Conservation (phyloP, 2,329 filamentous ascomycete species). For the Ophiocordyceps robertsii region DNA sequence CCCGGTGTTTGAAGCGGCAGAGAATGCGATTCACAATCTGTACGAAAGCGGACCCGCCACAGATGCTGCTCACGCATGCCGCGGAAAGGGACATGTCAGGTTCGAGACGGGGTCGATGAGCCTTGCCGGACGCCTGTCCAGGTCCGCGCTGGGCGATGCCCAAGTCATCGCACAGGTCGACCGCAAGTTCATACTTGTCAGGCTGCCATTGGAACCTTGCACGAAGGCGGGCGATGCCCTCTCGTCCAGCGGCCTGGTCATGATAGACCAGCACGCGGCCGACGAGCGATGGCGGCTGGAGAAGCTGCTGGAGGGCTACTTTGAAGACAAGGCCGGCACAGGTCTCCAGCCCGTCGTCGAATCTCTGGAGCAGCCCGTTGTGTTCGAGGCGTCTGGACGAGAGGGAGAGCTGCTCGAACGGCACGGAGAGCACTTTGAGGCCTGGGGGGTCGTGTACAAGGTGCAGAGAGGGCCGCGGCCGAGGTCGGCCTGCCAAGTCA, state of each 20-base stretch:
- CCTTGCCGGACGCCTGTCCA: slow-evolving; percentile 41
- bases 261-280: slow-evolving; percentile 90
- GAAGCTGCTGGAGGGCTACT: slow-evolving; percentile 45
- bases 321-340: slow-evolving; percentile 11
- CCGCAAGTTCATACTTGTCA: slow-evolving; percentile 72
- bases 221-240: background rate
- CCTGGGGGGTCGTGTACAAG: slow-evolving; percentile 66
- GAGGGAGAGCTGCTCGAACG: slow-evolving; percentile 48
- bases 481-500: slow-evolving; percentile 17
- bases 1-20: slow-evolving; percentile 50
- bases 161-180: slow-evolving; percentile 73
- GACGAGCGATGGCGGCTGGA: slow-evolving; percentile 82
- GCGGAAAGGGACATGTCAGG: slow-evolving; percentile 7
- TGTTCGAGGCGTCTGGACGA: slow-evolving; percentile 47
- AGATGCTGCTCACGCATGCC: slow-evolving; percentile 1
- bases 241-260: slow-evolving; percentile 43
- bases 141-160: slow-evolving; percentile 42
- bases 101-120: slow-evolving; percentile 16
- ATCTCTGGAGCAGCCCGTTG: slow-evolving; percentile 36
- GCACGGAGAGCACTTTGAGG: slow-evolving; percentile 42
- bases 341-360: slow-evolving; percentile 16
- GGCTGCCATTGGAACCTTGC: slow-evolving; percentile 25
- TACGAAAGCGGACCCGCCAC: slow-evolving; percentile 7
- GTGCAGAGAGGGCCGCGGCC: slow-evolving; percentile 9
- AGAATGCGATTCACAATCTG: slow-evolving; percentile 30